Evolutionary conservation across 176 grass and related monocot species (phyloP).

Genomic region (Alloteropsis semialata): DNA sequence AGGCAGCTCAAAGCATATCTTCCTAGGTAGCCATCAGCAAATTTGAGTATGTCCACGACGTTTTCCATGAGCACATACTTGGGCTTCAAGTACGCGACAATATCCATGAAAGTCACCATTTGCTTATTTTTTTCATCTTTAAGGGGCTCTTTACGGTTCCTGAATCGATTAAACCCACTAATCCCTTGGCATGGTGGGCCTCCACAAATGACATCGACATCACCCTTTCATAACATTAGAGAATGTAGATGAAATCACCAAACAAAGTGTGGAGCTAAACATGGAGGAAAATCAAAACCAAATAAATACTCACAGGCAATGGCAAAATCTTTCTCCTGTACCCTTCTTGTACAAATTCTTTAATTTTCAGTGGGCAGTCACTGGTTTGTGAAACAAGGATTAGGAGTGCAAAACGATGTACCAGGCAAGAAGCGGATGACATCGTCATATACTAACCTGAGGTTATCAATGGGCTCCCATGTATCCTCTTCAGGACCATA

Average conservation of each 20-base stretch:
- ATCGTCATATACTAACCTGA: conserved; percentile 46
- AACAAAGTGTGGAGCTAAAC: not conserved
- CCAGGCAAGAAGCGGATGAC: not conserved
- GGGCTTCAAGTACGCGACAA: conserved; percentile 68
- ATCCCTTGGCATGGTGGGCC: conserved; percentile 93
- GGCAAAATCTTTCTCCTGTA: conserved; percentile 57
- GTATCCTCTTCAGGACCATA: conserved; percentile 73
- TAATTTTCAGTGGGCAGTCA: conserved; percentile 61
- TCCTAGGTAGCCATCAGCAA: conserved; percentile 69
- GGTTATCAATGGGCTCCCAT: conserved; percentile 77
- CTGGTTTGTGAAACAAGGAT: conserved; percentile 39
- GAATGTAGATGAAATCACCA: not conserved
- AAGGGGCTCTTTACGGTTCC: conserved; percentile 60
- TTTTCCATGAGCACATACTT: conserved; percentile 95
- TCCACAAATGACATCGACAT: conserved; percentile 79
- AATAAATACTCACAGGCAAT: conserved; percentile 47
- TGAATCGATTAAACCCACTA: conserved; percentile 89
- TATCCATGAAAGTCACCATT: conserved; percentile 85
- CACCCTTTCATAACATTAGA: conserved; percentile 41
- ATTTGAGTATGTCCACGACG: conserved; percentile 85
- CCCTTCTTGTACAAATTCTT: conserved; percentile 71
- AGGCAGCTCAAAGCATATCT: conserved; percentile 74
- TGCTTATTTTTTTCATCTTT: conserved; percentile 84
- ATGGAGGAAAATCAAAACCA: not conserved
- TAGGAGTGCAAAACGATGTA: not conserved